A percentile compares a stretch with the other conserved stretches of the same genome.
Conservation (phyloP, 495 filamentous ascomycete genomes). For the Evernia prunastri region DNA sequence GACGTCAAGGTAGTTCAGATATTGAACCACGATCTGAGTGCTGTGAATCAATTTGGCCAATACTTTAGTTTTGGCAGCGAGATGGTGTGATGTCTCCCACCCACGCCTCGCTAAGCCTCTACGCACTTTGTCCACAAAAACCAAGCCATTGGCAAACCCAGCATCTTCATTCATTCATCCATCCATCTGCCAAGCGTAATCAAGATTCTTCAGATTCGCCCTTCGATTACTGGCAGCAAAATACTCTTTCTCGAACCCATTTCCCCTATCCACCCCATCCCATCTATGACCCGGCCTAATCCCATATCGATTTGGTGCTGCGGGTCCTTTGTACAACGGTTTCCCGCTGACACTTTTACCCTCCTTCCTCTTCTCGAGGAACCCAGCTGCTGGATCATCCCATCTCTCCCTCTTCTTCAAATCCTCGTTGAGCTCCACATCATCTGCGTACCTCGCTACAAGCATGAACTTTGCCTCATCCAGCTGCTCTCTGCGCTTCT, state of each 20-base stretch:
- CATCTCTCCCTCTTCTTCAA: slow-evolving; percentile 67
- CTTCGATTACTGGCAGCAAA: slow-evolving; percentile 78
- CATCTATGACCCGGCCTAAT: slow-evolving; percentile 88
- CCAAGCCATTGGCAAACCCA: background rate
- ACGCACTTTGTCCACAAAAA: background rate
- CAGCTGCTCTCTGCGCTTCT: slow-evolving; percentile 53
- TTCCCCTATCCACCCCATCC: slow-evolving; percentile 95
- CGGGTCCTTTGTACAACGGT: slow-evolving; percentile 72
- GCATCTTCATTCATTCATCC: background rate
- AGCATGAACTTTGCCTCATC: slow-evolving; percentile 74
- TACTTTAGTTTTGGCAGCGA: background rate
- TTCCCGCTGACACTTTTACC: slow-evolving; percentile 51
- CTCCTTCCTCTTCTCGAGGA: slow-evolving; percentile 53
- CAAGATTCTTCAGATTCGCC: slow-evolving; percentile 65
- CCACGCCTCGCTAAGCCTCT: background rate
- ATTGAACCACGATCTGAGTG: background rate
- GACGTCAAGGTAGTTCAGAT: background rate
- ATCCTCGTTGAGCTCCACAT: slow-evolving; percentile 76
- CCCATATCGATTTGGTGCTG: slow-evolving; percentile 86
- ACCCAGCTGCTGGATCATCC: slow-evolving; percentile 89
- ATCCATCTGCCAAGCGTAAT: slow-evolving; percentile 71
- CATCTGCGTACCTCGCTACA: slow-evolving; percentile 72
- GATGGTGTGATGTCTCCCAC: background rate
- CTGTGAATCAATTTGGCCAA: background rate
- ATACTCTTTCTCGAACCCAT: slow-evolving; percentile 91